A percentile compares a stretch with the other conserved stretches of the same genome.
phyloP scores from a whole-genome alignment of 1,139 yeast species.

The Suhomyces atakaporum region DNA sequence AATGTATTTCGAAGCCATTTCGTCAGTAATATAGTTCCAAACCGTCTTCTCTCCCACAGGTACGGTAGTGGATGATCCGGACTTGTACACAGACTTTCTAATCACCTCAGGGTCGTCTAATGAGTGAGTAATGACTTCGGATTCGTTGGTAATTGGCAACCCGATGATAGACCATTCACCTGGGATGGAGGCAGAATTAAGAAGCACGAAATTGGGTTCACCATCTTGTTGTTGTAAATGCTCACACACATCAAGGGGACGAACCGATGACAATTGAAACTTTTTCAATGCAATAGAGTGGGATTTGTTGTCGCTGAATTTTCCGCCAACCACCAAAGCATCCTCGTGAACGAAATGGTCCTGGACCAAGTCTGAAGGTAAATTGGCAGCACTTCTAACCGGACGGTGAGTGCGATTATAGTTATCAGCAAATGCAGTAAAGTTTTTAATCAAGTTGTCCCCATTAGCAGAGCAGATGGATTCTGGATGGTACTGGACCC shows the following conservation, averaged over 20 bases:
- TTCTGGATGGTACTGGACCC: constrained; percentile 98
- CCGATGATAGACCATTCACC: constrained; percentile 91
- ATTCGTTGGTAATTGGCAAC: constrained; percentile 52
- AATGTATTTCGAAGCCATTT: constrained; percentile 39
- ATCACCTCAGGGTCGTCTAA: constrained; percentile 37
- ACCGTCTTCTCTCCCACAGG: constrained; percentile 22
- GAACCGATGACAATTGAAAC: constrained; percentile 18
- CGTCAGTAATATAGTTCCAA: constrained; percentile 54
- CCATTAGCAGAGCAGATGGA: constrained; percentile 84
- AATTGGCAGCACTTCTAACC: constrained; percentile 1
- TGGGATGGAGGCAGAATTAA: constrained; percentile 76
- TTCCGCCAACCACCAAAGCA: constrained; percentile 17
- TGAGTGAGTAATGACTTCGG: constrained; percentile 70
- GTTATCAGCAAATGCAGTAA: constrained; percentile 53
- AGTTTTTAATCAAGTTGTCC: constrained; percentile 56
- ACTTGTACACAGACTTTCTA: constrained; percentile 19
- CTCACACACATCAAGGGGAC: constrained; percentile 55
- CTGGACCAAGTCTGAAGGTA: constrained; percentile 14
- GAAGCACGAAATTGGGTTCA: constrained; percentile 49
- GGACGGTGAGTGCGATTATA: constrained; percentile 31
- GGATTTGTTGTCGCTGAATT: constrained; percentile 3
- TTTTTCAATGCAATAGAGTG: constrained; percentile 19
- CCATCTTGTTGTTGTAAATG: constrained; percentile 21
- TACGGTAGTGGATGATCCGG: constrained; percentile 10
- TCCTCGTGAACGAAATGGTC: constrained; percentile 22